These are phyloP conservation scores for Leucaena leucocephala DNA, from an alignment of 306 rosid genomes.

Conservation along the genomic window DNA sequence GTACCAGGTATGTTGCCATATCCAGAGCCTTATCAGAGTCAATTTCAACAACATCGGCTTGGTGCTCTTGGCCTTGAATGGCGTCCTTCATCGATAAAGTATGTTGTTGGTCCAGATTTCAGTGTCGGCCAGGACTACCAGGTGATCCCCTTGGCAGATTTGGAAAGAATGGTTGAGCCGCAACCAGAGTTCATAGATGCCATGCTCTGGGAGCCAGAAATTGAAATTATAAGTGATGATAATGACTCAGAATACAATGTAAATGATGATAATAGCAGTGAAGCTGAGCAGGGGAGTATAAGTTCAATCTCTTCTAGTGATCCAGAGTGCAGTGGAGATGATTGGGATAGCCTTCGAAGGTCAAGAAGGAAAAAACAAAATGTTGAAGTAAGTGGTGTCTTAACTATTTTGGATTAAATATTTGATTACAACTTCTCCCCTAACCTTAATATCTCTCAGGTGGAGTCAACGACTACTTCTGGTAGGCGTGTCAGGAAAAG, in stretches of 20 bases:
- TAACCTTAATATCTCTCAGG: slow-evolving; percentile 51
- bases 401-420: slow-evolving; percentile 25
- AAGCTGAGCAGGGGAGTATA: slow-evolving; percentile 64
- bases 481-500: slow-evolving; percentile 81
- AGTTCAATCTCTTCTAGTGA: slow-evolving; percentile 61
- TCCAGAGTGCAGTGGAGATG: slow-evolving; percentile 64
- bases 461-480: slow-evolving; percentile 51
- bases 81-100: slow-evolving; percentile 74
- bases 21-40: slow-evolving; percentile 88
- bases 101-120: slow-evolving; percentile 65
- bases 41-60: slow-evolving; percentile 77
- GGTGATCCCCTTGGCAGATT: slow-evolving; percentile 81
- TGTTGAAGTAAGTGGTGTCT: slow-evolving; percentile 45
- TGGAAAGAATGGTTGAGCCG: slow-evolving; percentile 77
- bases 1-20: slow-evolving; percentile 81
- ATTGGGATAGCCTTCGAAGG: slow-evolving; percentile 68
- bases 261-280: slow-evolving; percentile 71
- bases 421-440: slow-evolving; percentile 36
- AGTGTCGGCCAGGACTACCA: slow-evolving; percentile 63
- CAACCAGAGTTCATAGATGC: slow-evolving; percentile 79
- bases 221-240: slow-evolving; percentile 69
- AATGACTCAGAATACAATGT: slow-evolving; percentile 81
- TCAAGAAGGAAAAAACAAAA: slow-evolving; percentile 74
- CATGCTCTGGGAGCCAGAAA: slow-evolving; percentile 81
- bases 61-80: slow-evolving; percentile 89